Percentiles rank a stretch among this genome's conserved stretches.
These are phyloP conservation scores for Oryza meridionalis DNA, from an alignment of 176 grass and related monocot genomes.

Conservation along the genomic window DNA sequence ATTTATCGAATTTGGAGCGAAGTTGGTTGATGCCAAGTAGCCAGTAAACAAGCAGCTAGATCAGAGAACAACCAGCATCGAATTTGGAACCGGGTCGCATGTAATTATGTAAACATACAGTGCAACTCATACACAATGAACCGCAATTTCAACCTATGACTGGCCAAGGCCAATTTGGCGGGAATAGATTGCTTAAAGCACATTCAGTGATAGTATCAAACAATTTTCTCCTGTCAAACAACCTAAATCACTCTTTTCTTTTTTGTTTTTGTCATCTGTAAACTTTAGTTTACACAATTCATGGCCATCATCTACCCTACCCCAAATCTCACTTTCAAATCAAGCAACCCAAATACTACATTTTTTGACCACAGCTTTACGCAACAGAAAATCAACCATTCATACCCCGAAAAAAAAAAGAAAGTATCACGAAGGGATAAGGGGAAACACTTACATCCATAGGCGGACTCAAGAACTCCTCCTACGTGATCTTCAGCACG, in stretches of 20 bases:
- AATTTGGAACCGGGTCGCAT: not conserved
- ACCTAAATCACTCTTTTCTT: not conserved
- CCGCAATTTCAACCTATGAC: not conserved
- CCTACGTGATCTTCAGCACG: slow-evolving; percentile 87
- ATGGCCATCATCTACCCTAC: not conserved
- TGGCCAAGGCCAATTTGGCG: not conserved
- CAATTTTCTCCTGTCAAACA: not conserved
- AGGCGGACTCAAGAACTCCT: slow-evolving; percentile 81
- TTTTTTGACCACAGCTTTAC: not conserved
- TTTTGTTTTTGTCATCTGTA: not conserved
- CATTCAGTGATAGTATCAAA: not conserved
- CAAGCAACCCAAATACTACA: not conserved
- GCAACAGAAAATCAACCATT: not conserved
- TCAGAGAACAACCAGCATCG: not conserved
- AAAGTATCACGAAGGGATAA: not conserved
- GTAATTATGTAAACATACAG: not conserved
- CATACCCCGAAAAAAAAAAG: not conserved
- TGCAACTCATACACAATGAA: not conserved
- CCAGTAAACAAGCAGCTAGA: not conserved
- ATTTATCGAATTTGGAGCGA: too few species aligned
- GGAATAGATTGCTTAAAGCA: not conserved
- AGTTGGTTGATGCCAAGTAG: not conserved
- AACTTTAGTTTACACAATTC: not conserved
- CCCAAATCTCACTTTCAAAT: not conserved
- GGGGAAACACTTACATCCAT: slow-evolving; percentile 52